These are phyloP conservation scores for Solanum tarijense DNA, from an alignment of 257 asterid species.

Conservation along the genomic window DNA sequence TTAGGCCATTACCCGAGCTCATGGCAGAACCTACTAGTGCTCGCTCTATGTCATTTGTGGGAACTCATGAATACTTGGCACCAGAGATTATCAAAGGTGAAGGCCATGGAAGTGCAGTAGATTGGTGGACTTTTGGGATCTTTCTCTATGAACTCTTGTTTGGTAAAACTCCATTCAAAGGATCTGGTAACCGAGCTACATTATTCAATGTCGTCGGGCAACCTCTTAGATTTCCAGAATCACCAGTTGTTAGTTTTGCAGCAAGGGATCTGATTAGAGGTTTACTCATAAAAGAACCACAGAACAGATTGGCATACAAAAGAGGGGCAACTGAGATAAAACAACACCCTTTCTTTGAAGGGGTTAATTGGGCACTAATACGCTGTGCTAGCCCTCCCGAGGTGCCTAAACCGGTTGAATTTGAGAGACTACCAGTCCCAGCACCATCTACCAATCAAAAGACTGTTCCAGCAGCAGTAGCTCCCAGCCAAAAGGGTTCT, in stretches of 20 bases:
- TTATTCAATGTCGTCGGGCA: constrained; percentile 36
- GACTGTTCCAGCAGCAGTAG: constrained; percentile 1
- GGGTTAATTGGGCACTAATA: constrained; percentile 36
- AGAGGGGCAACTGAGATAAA: constrained; percentile 39
- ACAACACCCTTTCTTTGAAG: constrained; percentile 38
- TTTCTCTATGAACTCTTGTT: constrained; percentile 29
- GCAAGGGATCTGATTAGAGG: constrained; percentile 36
- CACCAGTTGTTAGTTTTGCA: constrained; percentile 31
- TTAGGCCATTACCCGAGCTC: constrained; percentile 30
- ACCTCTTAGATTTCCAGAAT: constrained; percentile 31
- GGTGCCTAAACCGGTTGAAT: constrained; percentile 28
- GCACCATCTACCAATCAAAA: constrained; percentile 14
- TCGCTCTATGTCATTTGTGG: constrained; percentile 39
- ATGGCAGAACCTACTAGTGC: constrained; percentile 35
- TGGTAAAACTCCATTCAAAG: constrained; percentile 37
- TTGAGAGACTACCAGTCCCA: constrained; percentile 7
- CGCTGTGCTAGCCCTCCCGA: constrained; percentile 42
- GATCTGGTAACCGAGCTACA: constrained; percentile 37
- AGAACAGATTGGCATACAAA: constrained; percentile 31
- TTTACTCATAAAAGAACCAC: constrained; percentile 33
- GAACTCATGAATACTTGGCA: constrained; percentile 36
- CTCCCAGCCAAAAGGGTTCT: constrained; percentile 13
- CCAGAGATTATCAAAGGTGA: constrained; percentile 41
- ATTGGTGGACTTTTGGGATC: constrained; percentile 40
- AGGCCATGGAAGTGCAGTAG: constrained; percentile 41